Percentiles rank a stretch among this genome's conserved stretches.
These are phyloP conservation scores for Mimosa bimucronata DNA, from an alignment of 306 rosid genomes.

Conservation along the genomic window DNA sequence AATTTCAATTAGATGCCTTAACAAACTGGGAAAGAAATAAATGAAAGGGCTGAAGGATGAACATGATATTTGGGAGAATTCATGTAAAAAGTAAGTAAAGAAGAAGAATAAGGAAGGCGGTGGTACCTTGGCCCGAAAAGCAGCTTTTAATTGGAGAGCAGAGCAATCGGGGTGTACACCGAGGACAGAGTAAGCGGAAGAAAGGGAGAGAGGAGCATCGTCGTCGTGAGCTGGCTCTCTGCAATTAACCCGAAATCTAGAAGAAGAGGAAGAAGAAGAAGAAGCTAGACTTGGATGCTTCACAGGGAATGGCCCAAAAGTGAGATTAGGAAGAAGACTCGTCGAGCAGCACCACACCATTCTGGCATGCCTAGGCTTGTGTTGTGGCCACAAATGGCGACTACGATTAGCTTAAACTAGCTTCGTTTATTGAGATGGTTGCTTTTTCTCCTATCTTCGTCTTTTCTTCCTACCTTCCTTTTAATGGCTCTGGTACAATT, in stretches of 20 bases:
- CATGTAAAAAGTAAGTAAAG: not conserved
- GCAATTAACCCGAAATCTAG: slow-evolving; percentile 41
- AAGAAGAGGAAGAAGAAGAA: not conserved
- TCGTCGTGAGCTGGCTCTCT: slow-evolving; percentile 40
- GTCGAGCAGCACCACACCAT: slow-evolving; percentile 45
- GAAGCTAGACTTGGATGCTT: slow-evolving; percentile 24
- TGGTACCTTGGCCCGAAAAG: slow-evolving; percentile 81
- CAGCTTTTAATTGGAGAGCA: slow-evolving; percentile 66
- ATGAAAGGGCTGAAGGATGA: not conserved
- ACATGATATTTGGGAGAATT: not conserved
- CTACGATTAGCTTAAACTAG: not conserved
- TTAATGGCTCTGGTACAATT: no score
- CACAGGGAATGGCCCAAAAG: slow-evolving; percentile 23
- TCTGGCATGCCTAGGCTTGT: not conserved
- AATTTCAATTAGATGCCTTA: no score
- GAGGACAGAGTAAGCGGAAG: slow-evolving; percentile 67
- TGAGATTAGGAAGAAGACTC: slow-evolving; percentile 25
- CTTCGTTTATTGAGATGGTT: not conserved
- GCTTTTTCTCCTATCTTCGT: not conserved
- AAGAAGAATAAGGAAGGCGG: not conserved
- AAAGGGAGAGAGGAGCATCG: slow-evolving; percentile 49
- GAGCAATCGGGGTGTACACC: slow-evolving; percentile 74
- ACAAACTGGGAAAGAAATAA: not conserved
- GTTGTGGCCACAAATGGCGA: slow-evolving; percentile 16
- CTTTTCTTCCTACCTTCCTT: no score